These are phyloP conservation scores for Tuber calosporum DNA, from an alignment of 495 filamentous ascomycete species.

Conservation along the genomic window DNA sequence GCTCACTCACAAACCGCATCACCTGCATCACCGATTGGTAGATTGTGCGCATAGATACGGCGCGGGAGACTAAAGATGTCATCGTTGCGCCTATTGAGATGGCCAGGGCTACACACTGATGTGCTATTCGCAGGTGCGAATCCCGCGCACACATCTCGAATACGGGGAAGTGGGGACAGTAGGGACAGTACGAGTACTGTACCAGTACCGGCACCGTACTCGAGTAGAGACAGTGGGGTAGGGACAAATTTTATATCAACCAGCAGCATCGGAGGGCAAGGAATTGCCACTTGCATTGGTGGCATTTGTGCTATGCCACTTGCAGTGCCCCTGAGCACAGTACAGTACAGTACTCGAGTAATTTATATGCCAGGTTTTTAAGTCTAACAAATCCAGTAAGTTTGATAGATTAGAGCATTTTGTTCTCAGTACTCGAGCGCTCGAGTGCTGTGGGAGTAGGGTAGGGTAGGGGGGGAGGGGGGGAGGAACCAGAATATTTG, in stretches of 20 bases:
- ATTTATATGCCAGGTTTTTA: not conserved
- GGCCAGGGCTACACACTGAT: not conserved
- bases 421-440: not conserved
- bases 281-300: not conserved
- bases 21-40: not conserved
- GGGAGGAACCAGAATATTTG: not conserved
- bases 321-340: too few species aligned
- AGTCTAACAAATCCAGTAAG: not conserved
- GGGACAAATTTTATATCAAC: not conserved
- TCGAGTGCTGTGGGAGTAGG: too few species aligned
- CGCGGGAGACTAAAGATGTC: not conserved
- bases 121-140: not conserved
- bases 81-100: not conserved
- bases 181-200: not conserved
- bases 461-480: not conserved
- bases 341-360: too few species aligned
- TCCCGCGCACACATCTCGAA: not conserved
- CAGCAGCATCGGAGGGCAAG: not conserved
- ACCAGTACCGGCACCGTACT: not conserved
- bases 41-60: not conserved
- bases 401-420: not conserved
- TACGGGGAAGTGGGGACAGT: not conserved
- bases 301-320: too few species aligned
- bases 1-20: not conserved
- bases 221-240: not conserved